phyloP scores from a whole-genome alignment of 352 stramenopile genomes.

The Blastocystis sp. region DNA sequence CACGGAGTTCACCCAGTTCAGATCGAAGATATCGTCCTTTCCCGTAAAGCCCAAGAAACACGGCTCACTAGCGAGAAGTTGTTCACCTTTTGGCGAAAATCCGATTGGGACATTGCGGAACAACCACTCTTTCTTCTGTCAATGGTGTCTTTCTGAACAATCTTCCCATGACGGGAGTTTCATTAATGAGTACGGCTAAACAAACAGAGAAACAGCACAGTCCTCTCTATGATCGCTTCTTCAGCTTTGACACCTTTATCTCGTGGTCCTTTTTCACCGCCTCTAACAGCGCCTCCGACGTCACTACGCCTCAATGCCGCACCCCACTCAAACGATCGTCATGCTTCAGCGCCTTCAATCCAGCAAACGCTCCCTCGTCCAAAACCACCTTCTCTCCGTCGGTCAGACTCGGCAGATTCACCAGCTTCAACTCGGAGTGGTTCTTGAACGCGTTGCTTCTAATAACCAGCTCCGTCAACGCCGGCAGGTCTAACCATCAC shows the following conservation, averaged over 20 bases:
- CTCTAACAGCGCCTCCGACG: background rate
- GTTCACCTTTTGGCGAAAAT: background rate
- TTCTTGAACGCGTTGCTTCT: background rate
- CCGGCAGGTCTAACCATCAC: background rate
- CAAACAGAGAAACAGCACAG: background rate
- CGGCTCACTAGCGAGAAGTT: background rate
- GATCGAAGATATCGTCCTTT: background rate
- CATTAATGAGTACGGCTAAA: background rate
- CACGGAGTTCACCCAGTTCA: background rate
- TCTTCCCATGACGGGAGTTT: background rate
- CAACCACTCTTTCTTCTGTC: background rate
- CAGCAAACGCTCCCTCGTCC: background rate
- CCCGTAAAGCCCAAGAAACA: background rate
- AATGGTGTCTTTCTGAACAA: background rate
- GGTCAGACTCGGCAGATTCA: background rate
- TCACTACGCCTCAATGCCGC: background rate
- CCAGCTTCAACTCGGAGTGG: background rate
- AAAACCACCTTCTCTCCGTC: background rate
- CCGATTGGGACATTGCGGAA: background rate
- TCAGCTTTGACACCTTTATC: conserved; percentile 41
- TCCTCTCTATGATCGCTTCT: conserved; percentile 1
- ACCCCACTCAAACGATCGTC: background rate
- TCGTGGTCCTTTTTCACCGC: background rate
- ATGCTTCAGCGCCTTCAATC: conserved; percentile 25
- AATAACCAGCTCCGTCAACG: background rate